phyloP scores from a whole-genome alignment of 305 asterid species.

The Plantago lanceolata region DNA sequence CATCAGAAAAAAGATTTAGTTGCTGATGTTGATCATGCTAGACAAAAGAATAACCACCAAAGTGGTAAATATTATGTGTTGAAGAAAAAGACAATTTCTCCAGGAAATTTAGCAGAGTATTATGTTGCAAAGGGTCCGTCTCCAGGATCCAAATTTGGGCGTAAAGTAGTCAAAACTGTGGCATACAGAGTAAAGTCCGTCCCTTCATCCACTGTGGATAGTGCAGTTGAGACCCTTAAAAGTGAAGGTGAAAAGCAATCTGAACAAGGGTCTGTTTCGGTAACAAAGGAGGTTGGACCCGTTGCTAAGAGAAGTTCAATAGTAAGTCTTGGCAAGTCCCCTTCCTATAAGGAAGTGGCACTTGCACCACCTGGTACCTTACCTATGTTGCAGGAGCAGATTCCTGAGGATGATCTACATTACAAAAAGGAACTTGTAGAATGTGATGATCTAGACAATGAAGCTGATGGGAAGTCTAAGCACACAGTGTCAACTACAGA shows the following conservation, averaged over 20 bases:
- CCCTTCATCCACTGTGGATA: conserved; percentile 48
- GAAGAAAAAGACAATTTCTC: conserved; percentile 59
- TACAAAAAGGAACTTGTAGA: conserved; percentile 31
- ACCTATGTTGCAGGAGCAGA: conserved; percentile 62
- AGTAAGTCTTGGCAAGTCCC: conserved; percentile 84
- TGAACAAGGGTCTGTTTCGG: conserved; percentile 43
- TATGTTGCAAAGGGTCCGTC: conserved; percentile 73
- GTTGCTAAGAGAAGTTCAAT: conserved; percentile 62
- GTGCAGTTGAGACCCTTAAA: conserved; percentile 37
- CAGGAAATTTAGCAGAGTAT: conserved; percentile 71
- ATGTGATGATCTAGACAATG: conserved; percentile 39
- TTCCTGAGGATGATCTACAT: conserved; percentile 42
- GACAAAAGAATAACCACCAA: conserved; percentile 57
- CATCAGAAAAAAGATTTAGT: conserved; percentile 68
- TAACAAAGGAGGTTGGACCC: conserved; percentile 45
- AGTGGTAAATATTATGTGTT: conserved; percentile 58
- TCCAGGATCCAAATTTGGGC: conserved; percentile 64
- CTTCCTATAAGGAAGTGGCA: conserved; percentile 97
- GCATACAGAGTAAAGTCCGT: conserved; percentile 87
- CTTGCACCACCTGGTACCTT: conserved; percentile 96
- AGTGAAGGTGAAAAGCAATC: conserved; percentile 44
- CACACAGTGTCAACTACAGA: conserved; percentile 32
- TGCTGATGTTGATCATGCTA: conserved; percentile 60
- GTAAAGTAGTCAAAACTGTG: conserved; percentile 68
- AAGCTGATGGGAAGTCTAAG: conserved; percentile 31